Evolutionary conservation across 2,329 filamentous ascomycete genomes (phyloP), one percentile per base, ranked within the genome.

Genomic region (Emergomyces africanus): DNA sequence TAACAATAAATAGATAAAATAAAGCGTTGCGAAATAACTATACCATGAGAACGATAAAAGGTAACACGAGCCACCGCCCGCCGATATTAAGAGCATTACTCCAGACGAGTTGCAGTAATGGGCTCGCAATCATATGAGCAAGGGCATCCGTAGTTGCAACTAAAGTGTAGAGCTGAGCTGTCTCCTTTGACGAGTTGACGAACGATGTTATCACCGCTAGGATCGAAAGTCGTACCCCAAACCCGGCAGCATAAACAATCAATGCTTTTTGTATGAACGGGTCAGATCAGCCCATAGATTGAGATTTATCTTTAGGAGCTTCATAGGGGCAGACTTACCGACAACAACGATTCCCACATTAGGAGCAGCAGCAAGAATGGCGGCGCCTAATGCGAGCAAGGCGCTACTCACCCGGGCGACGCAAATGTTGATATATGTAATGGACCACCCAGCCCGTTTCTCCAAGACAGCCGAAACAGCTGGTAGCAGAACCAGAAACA

Each of bases 121-220:
- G 50, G 33, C 50, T 54, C 25, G n/a, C 50, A 54, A 54, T 33
- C 50, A 54, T 54, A 28, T 54, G 50, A 14, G 50, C 50, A 54
- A 54, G 15, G 30, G 50, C 50, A 54, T 54, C 50, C 33, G 50
- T 54, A 37, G 50, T 30, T 15, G 50, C 50, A 20, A 54, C 23
- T 33, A 54, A 37, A 20, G 50, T 54, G 30, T 54, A 54, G 25
- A 54, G 50, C 50, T 28, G 25, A 37, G 25, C 50, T 30, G 50
- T 54, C 25, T 54, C 50, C 35, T 37, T 28, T 30, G 50, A 23
- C 30, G 50, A 54, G 18, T 54, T 54, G 20, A 54, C 50, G 33
- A 54, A 54, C 33, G 50, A 54, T 37, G 50, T 54, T 10, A 54
- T n/a, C n/a, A 54, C 50, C n/a, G 50, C 50, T 30, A 54, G 50